A percentile compares a stretch with the other conserved stretches of the same genome.
Evolutionary conservation across 768 basidiomycete species (phyloP).

Genomic region (Hemileccinum rubropunctum): DNA sequence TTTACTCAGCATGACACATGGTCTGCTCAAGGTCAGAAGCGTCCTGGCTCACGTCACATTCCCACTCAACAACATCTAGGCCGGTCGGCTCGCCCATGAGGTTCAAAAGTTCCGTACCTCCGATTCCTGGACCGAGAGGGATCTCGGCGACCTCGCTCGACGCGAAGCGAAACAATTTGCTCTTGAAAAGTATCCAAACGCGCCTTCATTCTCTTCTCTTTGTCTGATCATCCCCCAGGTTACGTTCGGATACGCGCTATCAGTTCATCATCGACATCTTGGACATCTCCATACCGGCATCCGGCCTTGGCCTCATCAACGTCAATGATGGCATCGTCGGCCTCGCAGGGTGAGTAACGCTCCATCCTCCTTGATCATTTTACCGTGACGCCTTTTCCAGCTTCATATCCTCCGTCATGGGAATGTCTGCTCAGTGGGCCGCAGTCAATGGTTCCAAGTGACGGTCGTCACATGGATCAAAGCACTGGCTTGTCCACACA

Average conservation of each 20-base stretch:
- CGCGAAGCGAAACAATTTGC: constrained; percentile 62
- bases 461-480: neutral
- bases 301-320: constrained; percentile 68
- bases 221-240: constrained; percentile 36
- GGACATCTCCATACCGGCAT: constrained; percentile 90
- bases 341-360: constrained; percentile 68
- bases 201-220: neutral
- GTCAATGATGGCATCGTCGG: constrained; percentile 87
- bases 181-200: constrained; percentile 46
- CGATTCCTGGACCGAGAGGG: constrained; percentile 58
- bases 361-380: neutral
- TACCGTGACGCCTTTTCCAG: constrained; percentile 35
- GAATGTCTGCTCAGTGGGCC: constrained; percentile 64
- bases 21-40: constrained; percentile 58
- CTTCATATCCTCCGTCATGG: constrained; percentile 68
- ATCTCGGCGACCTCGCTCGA: constrained; percentile 60
- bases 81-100: constrained; percentile 59
- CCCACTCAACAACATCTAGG: constrained; percentile 35
- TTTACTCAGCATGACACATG: constrained; percentile 69
- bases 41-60: neutral
- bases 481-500: neutral
- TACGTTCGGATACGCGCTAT: constrained; percentile 61
- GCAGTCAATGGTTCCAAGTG: constrained; percentile 46
- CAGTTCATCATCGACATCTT: constrained; percentile 84
- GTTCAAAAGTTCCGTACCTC: constrained; percentile 47